Base-by-base conservation (phyloP, 2,329 filamentous ascomycete species). In the Fusarium albosuccineum region DNA sequence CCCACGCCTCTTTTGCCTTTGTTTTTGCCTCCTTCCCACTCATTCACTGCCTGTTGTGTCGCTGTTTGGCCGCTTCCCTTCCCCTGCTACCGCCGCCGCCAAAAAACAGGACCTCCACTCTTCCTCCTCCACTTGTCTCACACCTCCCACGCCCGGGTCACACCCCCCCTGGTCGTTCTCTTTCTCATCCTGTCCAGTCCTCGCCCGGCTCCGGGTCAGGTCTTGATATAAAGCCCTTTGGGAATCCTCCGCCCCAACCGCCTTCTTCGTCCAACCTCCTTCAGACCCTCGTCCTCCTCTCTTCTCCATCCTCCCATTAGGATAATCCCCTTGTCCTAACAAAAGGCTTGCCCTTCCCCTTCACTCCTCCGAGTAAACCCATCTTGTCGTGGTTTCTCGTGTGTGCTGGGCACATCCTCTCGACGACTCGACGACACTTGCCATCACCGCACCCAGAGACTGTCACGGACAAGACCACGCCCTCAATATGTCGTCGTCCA, bases 401-500 rank as follows among this genome's bases (percentile, higher is more conserved):
- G 67, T 69, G 58, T 61, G 62, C 57, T 60, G 58, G 58, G 68
- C 58, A 13, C 44, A 30, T 30, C 39, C 29, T 57, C 44, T 44
- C 37, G 50, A 39, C 42, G 48, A 64, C 26, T 57, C 53, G 54
- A 66, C 66, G 57, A 65, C 22, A 57, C 46, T 69, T 66, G 61
- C 64, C 48, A 51, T 40, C 60, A 46, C 22, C 53, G 41, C 30
- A 9, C 53, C 29, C 26, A 44, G 33, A 57, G 44, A 54, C 45
- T 36, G 16, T 29, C 39, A 42, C 59, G 27, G 58, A 41, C 51
- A 62, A 60, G 40, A 26, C 29, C 30, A 22, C 29, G 9, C 26
- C 51, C 41, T 56, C 60, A 70, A 42, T 44, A 80, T 78, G 73
- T 77, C 82, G 67, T 77, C 81, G 56, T 79, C 82, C 34, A 74